Evolutionary conservation across 176 grass and related monocot species (phyloP).

Genomic region (Pharus latifolius): DNA sequence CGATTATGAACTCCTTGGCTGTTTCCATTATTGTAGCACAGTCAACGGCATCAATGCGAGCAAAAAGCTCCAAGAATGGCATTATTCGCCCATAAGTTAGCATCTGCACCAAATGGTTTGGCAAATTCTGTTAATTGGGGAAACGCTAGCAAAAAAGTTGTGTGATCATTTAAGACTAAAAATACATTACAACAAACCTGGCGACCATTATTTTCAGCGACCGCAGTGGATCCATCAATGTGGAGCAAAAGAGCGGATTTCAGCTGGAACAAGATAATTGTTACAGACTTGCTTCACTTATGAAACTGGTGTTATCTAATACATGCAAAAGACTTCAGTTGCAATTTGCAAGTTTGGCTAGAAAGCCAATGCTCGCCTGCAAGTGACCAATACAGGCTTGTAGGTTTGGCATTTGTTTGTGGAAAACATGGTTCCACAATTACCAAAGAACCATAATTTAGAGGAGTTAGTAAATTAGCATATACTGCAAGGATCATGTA

Average conservation of each 20-base stretch:
- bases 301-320: neutral
- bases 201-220: constrained; percentile 93
- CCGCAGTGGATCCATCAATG: constrained; percentile 85
- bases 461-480: neutral
- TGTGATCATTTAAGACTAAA: neutral
- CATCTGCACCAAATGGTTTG: constrained; percentile 48
- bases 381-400: neutral
- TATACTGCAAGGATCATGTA: neutral
- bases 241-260: constrained; percentile 86
- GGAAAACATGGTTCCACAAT: neutral
- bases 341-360: neutral
- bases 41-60: constrained; percentile 92
- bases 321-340: neutral
- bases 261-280: constrained; percentile 44
- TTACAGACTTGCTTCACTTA: neutral
- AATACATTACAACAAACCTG: constrained; percentile 44
- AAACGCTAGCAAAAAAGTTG: neutral
- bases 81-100: constrained; percentile 81
- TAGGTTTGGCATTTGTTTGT: neutral
- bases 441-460: neutral
- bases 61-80: constrained; percentile 86
- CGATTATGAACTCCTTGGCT: constrained; percentile 62
- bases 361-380: neutral
- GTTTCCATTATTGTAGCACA: constrained; percentile 71
- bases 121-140: constrained; percentile 1